phyloP scores from a whole-genome alignment of 2,329 filamentous ascomycete genomes.

The Zymoseptoria crescenta region DNA sequence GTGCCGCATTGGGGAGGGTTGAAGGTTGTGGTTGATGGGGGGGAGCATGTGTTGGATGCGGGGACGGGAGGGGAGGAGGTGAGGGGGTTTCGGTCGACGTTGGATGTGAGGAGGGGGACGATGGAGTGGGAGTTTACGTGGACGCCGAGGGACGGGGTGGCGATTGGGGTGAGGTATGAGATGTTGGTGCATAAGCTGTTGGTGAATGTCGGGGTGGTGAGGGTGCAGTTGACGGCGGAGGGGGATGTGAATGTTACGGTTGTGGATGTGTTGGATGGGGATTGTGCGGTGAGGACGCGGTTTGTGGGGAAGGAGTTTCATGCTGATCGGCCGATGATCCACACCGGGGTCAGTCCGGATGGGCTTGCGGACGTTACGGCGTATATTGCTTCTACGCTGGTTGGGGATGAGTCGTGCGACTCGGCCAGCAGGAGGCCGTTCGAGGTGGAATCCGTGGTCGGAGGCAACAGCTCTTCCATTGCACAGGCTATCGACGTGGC shows the following conservation, averaged over 20 bases:
- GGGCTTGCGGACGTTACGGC: conserved; percentile 57
- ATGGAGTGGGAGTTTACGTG: conserved; percentile 60
- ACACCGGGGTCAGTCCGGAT: conserved; percentile 55
- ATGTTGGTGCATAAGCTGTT: conserved; percentile 58
- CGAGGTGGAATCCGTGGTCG: conserved; percentile 42
- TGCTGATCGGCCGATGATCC: conserved; percentile 47
- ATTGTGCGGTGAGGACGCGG: conserved; percentile 57
- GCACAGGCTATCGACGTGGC: conserved; percentile 51
- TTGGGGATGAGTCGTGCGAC: conserved; percentile 33
- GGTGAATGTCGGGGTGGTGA: conserved; percentile 54
- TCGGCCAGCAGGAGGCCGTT: conserved; percentile 38
- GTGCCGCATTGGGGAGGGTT: conserved; percentile 62
- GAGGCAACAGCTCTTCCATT: conserved; percentile 55
- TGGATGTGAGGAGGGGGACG: conserved; percentile 56
- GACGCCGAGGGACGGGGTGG: conserved; percentile 45
- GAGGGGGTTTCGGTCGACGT: conserved; percentile 51
- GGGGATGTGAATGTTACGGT: conserved; percentile 49
- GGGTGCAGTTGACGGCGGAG: conserved; percentile 51
- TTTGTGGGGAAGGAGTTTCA: conserved; percentile 51
- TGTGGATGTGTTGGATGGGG: conserved; percentile 61
- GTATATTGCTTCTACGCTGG: conserved; percentile 47
- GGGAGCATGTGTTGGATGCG: conserved; percentile 51
- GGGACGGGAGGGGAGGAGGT: conserved; percentile 52
- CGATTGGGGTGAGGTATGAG: conserved; percentile 56
- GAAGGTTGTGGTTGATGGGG: conserved; percentile 49